Evolutionary conservation across 768 basidiomycete species (phyloP).

Genomic region (Boletus rex-veris): DNA sequence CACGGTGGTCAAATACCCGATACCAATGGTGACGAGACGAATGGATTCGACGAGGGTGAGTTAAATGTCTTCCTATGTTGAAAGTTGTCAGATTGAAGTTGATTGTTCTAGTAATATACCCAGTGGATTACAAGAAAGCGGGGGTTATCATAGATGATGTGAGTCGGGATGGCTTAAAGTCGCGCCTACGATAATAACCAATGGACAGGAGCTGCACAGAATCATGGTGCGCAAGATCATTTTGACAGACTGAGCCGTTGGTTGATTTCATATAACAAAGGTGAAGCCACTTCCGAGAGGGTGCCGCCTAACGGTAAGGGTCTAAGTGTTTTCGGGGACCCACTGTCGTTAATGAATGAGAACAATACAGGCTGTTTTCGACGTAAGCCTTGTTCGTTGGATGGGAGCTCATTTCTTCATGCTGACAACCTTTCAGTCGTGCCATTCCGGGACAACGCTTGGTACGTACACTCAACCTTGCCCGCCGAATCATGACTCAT

Average conservation of each 20-base stretch:
- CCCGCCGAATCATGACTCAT: neutral
- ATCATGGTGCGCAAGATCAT: neutral
- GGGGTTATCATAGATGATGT: conserved; percentile 83
- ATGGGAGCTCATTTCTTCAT: neutral
- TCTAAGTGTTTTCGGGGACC: neutral
- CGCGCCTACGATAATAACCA: neutral
- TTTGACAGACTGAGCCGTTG: neutral
- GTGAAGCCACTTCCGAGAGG: conserved; percentile 57
- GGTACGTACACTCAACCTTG: conserved; percentile 23
- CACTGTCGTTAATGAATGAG: neutral
- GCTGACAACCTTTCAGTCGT: conserved; percentile 31
- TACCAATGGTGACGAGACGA: conserved; percentile 69
- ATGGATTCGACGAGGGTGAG: conserved; percentile 76
- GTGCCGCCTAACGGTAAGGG: conserved; percentile 57
- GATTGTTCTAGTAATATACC: conserved; percentile 69
- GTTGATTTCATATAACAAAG: conserved; percentile 18
- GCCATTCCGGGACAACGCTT: conserved; percentile 50
- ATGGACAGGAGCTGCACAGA: conserved; percentile 36
- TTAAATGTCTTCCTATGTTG: neutral
- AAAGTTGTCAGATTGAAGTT: neutral
- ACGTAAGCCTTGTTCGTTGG: conserved; percentile 35
- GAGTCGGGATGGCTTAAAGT: conserved; percentile 20
- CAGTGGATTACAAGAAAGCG: conserved; percentile 72
- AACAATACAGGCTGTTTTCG: conserved; percentile 40
- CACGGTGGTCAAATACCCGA: conserved; percentile 93